Evolutionary conservation across 306 rosid species (phyloP).

Genomic region (Begonia fuchsioides): DNA sequence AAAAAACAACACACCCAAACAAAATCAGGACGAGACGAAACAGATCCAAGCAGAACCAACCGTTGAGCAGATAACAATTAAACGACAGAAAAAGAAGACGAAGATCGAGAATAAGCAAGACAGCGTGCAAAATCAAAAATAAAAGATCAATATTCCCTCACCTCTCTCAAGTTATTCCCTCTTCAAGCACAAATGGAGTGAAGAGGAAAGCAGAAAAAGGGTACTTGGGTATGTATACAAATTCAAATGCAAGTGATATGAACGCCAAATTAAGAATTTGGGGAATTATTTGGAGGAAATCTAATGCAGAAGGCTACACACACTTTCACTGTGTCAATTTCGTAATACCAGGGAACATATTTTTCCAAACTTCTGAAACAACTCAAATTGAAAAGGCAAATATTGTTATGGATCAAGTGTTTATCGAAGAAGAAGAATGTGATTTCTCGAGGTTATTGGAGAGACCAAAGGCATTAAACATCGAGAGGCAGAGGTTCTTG

Average conservation of each 20-base stretch:
- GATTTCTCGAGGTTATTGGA: no score
- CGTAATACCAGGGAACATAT: no score
- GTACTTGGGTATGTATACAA: neutral
- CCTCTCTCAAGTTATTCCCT: neutral
- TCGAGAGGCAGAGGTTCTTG: no score
- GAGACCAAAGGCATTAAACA: no score
- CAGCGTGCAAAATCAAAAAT: neutral
- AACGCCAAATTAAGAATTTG: neutral
- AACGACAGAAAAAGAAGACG: neutral
- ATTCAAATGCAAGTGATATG: slow-evolving; percentile 4
- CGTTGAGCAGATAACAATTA: neutral
- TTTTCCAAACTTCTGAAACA: no score
- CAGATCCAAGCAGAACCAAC: slow-evolving; percentile 6
- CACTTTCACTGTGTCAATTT: no score
- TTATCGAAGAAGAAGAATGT: no score
- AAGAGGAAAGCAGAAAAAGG: neutral
- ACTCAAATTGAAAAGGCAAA: no score
- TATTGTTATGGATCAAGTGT: no score
- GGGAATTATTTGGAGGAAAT: slow-evolving; percentile 12
- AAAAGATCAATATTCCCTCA: slow-evolving; percentile 1
- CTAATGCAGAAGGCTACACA: no score
- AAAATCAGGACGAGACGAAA: neutral
- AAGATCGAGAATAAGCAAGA: neutral
- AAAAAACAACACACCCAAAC: neutral
- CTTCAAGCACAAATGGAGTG: neutral